phyloP scores from a whole-genome alignment of 1,284 basidiomycete species.

The Ganoderma meredithae region DNA sequence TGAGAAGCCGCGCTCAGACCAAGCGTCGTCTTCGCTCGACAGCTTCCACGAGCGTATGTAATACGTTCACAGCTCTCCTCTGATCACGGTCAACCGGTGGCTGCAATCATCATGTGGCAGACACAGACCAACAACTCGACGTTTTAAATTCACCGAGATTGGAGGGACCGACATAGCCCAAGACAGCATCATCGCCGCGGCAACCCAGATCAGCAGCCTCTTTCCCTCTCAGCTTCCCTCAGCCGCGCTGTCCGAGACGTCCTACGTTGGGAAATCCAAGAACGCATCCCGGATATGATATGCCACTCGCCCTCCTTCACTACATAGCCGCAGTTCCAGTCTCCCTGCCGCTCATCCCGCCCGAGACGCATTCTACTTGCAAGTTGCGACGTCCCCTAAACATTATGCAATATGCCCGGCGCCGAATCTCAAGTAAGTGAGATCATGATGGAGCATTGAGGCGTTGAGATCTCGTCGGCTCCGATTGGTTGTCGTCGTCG shows the following conservation, averaged over 20 bases:
- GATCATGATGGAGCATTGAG: background rate
- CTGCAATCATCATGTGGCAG: conserved; percentile 5
- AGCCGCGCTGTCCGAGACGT: conserved; percentile 2
- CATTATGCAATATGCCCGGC: background rate
- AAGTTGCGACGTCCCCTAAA: background rate
- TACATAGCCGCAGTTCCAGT: background rate
- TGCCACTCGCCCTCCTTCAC: background rate
- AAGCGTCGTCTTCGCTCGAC: background rate
- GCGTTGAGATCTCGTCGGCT: background rate
- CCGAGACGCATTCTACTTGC: background rate
- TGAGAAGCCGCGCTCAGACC: conserved; percentile 12
- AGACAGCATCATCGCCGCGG: background rate
- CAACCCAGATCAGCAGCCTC: background rate
- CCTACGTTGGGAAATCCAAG: background rate
- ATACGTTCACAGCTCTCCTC: conserved; percentile 10
- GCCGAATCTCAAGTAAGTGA: background rate
- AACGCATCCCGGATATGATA: background rate
- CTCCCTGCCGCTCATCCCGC: background rate
- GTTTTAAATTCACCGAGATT: conserved; percentile 1
- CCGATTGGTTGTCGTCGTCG: background rate
- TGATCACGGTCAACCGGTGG: conserved; percentile 6
- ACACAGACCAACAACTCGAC: background rate
- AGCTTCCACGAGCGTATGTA: background rate
- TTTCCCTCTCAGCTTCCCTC: background rate
- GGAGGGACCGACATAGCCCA: conserved; percentile 4